Percentiles rank a stretch among this genome's conserved stretches.
Conservation (phyloP, 495 filamentous ascomycete species). For the Penicillium antarcticum region DNA sequence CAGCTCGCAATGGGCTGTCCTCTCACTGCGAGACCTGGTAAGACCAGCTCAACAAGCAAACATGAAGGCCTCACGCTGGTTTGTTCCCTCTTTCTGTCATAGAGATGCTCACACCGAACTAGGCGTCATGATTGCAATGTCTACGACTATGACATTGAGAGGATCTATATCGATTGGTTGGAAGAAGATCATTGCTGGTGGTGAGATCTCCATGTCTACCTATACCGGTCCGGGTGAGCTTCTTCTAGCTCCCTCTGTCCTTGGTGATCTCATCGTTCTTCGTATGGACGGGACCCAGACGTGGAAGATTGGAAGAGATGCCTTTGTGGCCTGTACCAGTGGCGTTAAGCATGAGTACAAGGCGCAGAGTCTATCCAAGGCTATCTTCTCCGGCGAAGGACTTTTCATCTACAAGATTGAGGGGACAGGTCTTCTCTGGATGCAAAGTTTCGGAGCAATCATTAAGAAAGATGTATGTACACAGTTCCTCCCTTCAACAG, state of each 20-base stretch:
- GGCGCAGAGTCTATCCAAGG: constrained; percentile 83
- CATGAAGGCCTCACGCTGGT: too few relatives aligned
- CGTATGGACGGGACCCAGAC: constrained; percentile 60
- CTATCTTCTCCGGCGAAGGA: constrained; percentile 90
- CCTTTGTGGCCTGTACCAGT: constrained; percentile 73
- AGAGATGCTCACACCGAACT: background rate
- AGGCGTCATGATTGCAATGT: constrained; percentile 95
- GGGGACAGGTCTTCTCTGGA: constrained; percentile 77
- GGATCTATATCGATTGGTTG: constrained; percentile 75
- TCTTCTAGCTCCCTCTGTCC: constrained; percentile 70
- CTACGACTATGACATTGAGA: constrained; percentile 76
- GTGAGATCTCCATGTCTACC: constrained; percentile 73
- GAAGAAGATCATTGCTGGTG: constrained; percentile 81
- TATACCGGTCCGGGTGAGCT: constrained; percentile 92
- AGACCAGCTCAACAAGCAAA: background rate
- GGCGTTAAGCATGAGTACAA: constrained; percentile 81
- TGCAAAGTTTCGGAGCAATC: constrained; percentile 92
- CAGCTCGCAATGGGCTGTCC: constrained; percentile 90
- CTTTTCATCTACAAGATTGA: constrained; percentile 86
- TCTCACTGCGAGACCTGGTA: constrained; percentile 75
- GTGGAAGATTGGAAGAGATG: constrained; percentile 82
- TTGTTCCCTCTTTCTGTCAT: background rate
- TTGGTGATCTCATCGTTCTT: constrained; percentile 85
- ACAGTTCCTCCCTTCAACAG: background rate
- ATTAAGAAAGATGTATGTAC: constrained; percentile 85